Evolutionary conservation across 176 grass and related monocot species (phyloP).

Genomic region (Musa itinerans): DNA sequence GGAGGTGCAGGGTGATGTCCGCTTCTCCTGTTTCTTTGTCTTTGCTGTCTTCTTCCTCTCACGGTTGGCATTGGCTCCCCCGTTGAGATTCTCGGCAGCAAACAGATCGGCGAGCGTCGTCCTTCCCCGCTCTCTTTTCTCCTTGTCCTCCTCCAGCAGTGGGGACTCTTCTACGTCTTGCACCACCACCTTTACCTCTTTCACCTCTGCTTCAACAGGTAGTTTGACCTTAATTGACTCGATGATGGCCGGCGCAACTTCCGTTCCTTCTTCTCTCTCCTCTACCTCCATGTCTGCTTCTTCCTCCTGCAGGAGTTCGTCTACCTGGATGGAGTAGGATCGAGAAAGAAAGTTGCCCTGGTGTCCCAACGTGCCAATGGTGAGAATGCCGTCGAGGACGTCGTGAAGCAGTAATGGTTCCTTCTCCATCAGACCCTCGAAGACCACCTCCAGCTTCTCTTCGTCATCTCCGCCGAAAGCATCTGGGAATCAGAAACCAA

Average conservation of each 20-base stretch:
- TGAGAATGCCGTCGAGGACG: constrained; percentile 69
- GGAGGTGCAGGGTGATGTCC: background rate
- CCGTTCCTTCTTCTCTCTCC: constrained; percentile 14
- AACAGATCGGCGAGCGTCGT: constrained; percentile 95
- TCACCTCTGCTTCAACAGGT: background rate
- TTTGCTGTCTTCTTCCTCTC: constrained; percentile 28
- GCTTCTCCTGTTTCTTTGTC: background rate
- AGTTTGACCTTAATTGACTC: background rate
- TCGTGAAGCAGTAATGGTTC: constrained; percentile 82
- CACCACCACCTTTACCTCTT: constrained; percentile 16
- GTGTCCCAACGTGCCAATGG: constrained; percentile 79
- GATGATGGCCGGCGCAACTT: constrained; percentile 21
- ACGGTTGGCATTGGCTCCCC: constrained; percentile 10
- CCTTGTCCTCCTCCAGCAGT: constrained; percentile 47
- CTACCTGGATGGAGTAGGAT: constrained; percentile 25
- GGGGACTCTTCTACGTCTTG: constrained; percentile 36
- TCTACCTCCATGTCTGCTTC: constrained; percentile 32
- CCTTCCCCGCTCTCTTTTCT: constrained; percentile 61
- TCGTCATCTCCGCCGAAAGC: background rate
- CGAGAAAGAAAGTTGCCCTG: constrained; percentile 32
- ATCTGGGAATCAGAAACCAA: background rate
- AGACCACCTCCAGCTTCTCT: constrained; percentile 28
- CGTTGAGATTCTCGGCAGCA: constrained; percentile 42
- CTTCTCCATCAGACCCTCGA: constrained; percentile 35
- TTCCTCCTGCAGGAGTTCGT: constrained; percentile 2